These are phyloP conservation scores for Pythium sukuiense DNA, from an alignment of 352 stramenopile species.

Conservation along the genomic window DNA sequence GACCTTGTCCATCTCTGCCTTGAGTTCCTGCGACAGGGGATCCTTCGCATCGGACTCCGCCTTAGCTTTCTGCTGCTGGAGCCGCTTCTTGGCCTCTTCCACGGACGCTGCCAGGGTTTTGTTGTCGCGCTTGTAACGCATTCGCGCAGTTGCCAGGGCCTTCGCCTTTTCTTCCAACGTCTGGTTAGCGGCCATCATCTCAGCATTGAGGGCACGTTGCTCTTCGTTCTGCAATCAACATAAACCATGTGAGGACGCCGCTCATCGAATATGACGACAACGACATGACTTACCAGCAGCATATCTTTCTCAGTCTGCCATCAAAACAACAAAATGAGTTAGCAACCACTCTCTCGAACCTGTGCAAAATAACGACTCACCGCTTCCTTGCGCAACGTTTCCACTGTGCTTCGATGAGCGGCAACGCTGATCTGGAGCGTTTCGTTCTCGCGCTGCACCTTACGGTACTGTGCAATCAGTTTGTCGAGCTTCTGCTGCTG, in stretches of 20 bases:
- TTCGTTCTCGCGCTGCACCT: constrained; percentile 82
- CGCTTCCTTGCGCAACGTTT: constrained; percentile 81
- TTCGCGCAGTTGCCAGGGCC: constrained; percentile 78
- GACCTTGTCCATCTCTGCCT: constrained; percentile 86
- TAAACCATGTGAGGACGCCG: not conserved
- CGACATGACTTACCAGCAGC: constrained; percentile 49
- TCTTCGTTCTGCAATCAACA: constrained; percentile 75
- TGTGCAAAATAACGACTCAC: constrained; percentile 32
- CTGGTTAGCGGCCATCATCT: constrained; percentile 82
- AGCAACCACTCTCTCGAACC: not conserved
- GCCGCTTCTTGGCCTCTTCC: constrained; percentile 79
- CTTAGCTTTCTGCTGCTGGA: constrained; percentile 81
- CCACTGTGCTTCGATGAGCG: constrained; percentile 61
- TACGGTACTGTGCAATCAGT: constrained; percentile 78
- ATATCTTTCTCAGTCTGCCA: constrained; percentile 87
- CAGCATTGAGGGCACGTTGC: constrained; percentile 80
- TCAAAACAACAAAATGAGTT: constrained; percentile 22
- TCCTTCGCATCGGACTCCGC: constrained; percentile 72
- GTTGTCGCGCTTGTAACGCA: constrained; percentile 90
- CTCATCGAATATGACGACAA: not conserved
- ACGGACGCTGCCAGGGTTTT: constrained; percentile 72
- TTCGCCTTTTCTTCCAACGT: constrained; percentile 88
- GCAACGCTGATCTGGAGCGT: constrained; percentile 68
- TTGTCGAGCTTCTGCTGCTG: constrained; percentile 84
- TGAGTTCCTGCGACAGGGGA: constrained; percentile 77